These are phyloP conservation scores for Monosporascus sp. DNA, from an alignment of 2,329 filamentous ascomycete species.

Conservation along the genomic window DNA sequence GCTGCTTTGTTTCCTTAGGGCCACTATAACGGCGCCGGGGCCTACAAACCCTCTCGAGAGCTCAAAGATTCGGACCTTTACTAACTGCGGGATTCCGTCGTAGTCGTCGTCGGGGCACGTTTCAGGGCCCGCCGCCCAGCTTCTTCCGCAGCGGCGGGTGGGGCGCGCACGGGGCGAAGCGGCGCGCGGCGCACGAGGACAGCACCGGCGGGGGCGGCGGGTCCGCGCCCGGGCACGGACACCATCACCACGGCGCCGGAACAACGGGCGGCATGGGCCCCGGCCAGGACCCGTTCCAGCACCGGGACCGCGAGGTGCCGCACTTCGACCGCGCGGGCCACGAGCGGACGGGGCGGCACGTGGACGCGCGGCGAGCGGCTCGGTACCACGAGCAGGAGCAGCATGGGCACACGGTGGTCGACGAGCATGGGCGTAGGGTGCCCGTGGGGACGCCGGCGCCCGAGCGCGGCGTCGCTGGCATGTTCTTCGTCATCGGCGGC, in stretches of 20 bases:
- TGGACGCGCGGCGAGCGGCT: slow-evolving; percentile 45
- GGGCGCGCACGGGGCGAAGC: slow-evolving; percentile 58
- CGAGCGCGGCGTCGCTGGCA: slow-evolving; percentile 34
- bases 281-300: slow-evolving; percentile 44
- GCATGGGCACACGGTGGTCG: slow-evolving; percentile 9
- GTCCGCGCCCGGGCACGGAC: too few species aligned
- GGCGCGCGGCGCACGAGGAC: slow-evolving; percentile 46
- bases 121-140: slow-evolving; percentile 79
- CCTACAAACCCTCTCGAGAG: too few species aligned
- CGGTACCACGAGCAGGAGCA: slow-evolving; percentile 29
- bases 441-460: slow-evolving; percentile 28
- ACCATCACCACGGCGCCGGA: not conserved
- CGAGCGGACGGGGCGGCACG: slow-evolving; percentile 63
- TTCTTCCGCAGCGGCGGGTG: slow-evolving; percentile 83
- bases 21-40: too few species aligned
- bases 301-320: slow-evolving; percentile 45
- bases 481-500: slow-evolving; percentile 45
- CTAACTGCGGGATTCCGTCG: too few species aligned
- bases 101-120: slow-evolving; percentile 64
- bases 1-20: too few species aligned
- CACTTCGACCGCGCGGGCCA: slow-evolving; percentile 77
- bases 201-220: slow-evolving; percentile 19
- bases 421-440: slow-evolving; percentile 8
- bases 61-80: too few species aligned
- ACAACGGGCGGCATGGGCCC: slow-evolving; percentile 50